A percentile compares a stretch with the other conserved stretches of the same genome.
Conservation (phyloP, 805 yeast species). For the Monosporozyma siamensis region DNA sequence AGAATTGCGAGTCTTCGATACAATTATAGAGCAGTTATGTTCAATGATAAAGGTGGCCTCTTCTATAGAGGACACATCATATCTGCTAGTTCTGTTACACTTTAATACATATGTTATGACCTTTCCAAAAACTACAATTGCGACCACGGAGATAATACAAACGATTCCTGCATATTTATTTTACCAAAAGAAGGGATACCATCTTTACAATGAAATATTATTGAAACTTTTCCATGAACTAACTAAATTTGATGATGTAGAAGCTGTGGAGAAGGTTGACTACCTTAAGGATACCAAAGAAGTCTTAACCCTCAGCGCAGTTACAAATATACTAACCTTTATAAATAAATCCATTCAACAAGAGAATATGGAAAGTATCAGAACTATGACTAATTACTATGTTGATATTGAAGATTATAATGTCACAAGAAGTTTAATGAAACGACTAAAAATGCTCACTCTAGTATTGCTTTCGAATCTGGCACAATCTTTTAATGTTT, state of each 20-base stretch:
- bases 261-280: conserved; percentile 31
- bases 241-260: conserved; percentile 18
- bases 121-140: conserved; percentile 24
- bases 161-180: conserved; percentile 39
- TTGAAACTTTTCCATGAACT: conserved; percentile 17
- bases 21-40: conserved; percentile 23
- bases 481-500: conserved; percentile 13
- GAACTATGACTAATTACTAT: conserved; percentile 18
- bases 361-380: conserved; percentile 27
- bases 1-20: conserved; percentile 36
- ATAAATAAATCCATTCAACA: conserved; percentile 38
- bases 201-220: conserved; percentile 16
- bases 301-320: conserved; percentile 32
- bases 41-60: conserved; percentile 16
- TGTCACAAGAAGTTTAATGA: conserved; percentile 16
- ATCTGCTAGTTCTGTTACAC: conserved; percentile 31
- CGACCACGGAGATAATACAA: conserved; percentile 26
- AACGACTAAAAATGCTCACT: conserved; percentile 17
- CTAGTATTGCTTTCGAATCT: conserved; percentile 18
- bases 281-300: conserved; percentile 32
- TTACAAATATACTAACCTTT: conserved; percentile 36
- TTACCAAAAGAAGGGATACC: conserved; percentile 43
- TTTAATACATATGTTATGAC: conserved; percentile 31
- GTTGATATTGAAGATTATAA: conserved; percentile 19
- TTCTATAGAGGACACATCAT: conserved; percentile 20